Conservation (phyloP, 495 filamentous ascomycete genomes). For the Lepraria neglecta region DNA sequence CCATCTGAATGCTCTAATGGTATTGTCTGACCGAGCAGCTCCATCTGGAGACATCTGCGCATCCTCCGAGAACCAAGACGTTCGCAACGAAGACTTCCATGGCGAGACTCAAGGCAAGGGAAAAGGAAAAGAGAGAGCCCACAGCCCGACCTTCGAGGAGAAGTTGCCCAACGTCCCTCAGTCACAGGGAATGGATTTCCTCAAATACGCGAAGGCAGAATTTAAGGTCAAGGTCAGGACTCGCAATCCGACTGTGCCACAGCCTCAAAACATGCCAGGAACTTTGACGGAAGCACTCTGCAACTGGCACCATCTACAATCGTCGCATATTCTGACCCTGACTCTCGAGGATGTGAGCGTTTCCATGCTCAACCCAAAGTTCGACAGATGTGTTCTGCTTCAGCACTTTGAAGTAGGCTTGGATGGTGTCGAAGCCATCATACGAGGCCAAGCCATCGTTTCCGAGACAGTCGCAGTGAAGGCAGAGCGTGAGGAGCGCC, state of each 20-base stretch:
- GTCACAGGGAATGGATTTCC: neutral
- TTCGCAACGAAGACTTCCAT: too few relatives aligned
- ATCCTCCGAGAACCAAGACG: too few relatives aligned
- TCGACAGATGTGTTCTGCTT: constrained; percentile 5
- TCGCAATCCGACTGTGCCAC: neutral
- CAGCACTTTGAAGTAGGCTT: constrained; percentile 17
- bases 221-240: neutral
- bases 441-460: constrained; percentile 12
- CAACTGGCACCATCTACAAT: neutral
- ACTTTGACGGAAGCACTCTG: constrained; percentile 19
- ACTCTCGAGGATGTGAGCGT: constrained; percentile 9
- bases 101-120: neutral
- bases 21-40: neutral
- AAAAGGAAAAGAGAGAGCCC: neutral
- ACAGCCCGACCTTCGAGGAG: neutral
- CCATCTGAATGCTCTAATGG: neutral
- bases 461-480: constrained; percentile 5
- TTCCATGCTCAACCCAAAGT: neutral
- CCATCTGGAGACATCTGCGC: neutral
- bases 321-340: constrained; percentile 13
- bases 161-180: neutral
- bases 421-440: constrained; percentile 21
- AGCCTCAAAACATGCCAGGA: constrained; percentile 10
- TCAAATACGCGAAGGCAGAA: neutral
- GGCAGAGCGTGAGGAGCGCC: constrained; percentile 7